phyloP scores from a whole-genome alignment of 2,329 filamentous ascomycete genomes.

The Aureobasidium namibiae region DNA sequence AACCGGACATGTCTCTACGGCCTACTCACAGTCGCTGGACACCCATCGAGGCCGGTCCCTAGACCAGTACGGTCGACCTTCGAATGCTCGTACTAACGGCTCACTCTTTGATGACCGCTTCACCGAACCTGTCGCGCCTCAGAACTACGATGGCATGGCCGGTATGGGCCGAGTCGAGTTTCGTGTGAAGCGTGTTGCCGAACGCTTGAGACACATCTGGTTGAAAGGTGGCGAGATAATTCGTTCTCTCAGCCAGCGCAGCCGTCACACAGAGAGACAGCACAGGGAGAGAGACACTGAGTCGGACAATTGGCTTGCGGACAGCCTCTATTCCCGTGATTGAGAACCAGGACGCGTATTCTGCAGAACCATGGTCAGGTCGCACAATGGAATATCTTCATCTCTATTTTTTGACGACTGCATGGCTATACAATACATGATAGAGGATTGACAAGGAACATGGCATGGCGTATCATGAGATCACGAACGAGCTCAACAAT shows the following conservation, averaged over 20 bases:
- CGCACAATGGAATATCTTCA: not conserved
- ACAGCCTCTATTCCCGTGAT: conserved; percentile 15
- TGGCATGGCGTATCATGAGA: not conserved
- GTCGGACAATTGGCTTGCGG: conserved; percentile 21
- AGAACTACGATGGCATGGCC: conserved; percentile 23
- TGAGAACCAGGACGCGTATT: not conserved
- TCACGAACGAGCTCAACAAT: not conserved
- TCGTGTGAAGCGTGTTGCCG: conserved; percentile 31
- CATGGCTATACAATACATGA: not conserved
- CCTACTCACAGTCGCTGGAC: conserved; percentile 17
- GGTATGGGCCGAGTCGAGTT: conserved; percentile 34
- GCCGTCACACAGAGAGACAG: not conserved
- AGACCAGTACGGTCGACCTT: conserved; percentile 24
- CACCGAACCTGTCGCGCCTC: conserved; percentile 1
- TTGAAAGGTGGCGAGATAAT: conserved; percentile 28
- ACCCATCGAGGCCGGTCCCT: conserved; percentile 18
- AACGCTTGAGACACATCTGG: conserved; percentile 30
- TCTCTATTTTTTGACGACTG: not conserved
- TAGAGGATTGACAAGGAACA: too few species aligned
- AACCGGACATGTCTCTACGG: conserved; percentile 9
- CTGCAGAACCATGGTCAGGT: not conserved
- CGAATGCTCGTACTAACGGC: not conserved
- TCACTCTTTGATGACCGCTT: conserved; percentile 6
- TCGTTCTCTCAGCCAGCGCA: conserved; percentile 14
- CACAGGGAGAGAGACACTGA: conserved; percentile 12